These are phyloP conservation scores for Globisporangium carolinianum DNA, from an alignment of 352 stramenopile genomes.

Conservation along the genomic window DNA sequence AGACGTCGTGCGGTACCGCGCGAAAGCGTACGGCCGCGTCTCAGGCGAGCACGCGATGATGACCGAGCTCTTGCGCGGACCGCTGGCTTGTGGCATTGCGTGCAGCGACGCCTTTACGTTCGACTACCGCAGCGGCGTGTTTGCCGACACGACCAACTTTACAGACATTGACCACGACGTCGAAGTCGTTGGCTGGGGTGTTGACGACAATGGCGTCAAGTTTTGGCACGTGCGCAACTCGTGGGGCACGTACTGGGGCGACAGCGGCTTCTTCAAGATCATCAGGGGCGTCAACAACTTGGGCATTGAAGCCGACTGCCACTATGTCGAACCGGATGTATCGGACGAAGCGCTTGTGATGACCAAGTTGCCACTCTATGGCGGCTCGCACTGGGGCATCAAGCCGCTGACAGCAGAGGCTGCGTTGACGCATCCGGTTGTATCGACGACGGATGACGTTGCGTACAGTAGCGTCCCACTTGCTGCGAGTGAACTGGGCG, in stretches of 20 bases:
- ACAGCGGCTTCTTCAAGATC: slow-evolving; percentile 96
- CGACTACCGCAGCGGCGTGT: slow-evolving; percentile 91
- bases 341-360: slow-evolving; percentile 49
- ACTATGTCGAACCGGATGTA: slow-evolving; percentile 66
- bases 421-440: slow-evolving; percentile 81
- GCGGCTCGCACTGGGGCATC: slow-evolving; percentile 52
- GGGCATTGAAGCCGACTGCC: slow-evolving; percentile 80
- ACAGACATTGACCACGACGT: slow-evolving; percentile 84
- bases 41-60: slow-evolving; percentile 76
- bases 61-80: slow-evolving; percentile 75
- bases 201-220: slow-evolving; percentile 76
- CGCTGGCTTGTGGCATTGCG: slow-evolving; percentile 91
- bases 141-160: slow-evolving; percentile 85
- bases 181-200: slow-evolving; percentile 90
- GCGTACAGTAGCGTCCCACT: slow-evolving; percentile 42
- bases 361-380: slow-evolving; percentile 50
- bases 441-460: slow-evolving; percentile 56
- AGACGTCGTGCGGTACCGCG: slow-evolving; percentile 75
- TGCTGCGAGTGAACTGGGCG: slow-evolving; percentile 32
- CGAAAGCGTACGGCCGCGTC: slow-evolving; percentile 63
- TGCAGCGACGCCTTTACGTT: slow-evolving; percentile 79
- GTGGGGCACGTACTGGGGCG: slow-evolving; percentile 92
- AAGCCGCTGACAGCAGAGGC: slow-evolving; percentile 45
- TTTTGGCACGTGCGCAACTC: slow-evolving; percentile 97
- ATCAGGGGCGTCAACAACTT: slow-evolving; percentile 90